Conservation (phyloP, 805 yeast genomes). For the Metschnikowia hibisci region DNA sequence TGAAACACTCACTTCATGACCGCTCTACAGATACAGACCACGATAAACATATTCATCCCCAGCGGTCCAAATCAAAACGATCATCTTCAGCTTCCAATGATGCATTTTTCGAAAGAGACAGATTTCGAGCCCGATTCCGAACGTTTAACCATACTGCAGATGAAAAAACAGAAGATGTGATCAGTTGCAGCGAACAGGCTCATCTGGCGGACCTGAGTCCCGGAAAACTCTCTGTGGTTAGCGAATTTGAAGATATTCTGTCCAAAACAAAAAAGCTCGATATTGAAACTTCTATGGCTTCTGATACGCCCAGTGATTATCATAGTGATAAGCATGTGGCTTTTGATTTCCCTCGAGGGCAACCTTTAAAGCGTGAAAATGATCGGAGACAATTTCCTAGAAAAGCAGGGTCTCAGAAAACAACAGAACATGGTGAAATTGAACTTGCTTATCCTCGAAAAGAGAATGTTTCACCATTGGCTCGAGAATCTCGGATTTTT, state of each 20-base stretch:
- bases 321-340: not conserved
- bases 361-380: not conserved
- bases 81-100: constrained; percentile 41
- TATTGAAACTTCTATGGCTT: not conserved
- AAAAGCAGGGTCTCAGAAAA: not conserved
- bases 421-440: not conserved
- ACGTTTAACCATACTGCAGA: constrained; percentile 23
- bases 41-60: not conserved
- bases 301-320: not conserved
- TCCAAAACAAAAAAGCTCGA: constrained; percentile 37
- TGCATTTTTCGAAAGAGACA: constrained; percentile 35
- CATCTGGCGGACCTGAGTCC: not conserved
- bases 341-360: not conserved
- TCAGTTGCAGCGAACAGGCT: not conserved
- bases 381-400: not conserved
- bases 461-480: constrained; percentile 19
- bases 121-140: constrained; percentile 38
- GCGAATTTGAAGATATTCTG: constrained; percentile 36
- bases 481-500: constrained; percentile 15
- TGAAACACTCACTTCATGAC: not conserved
- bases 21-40: constrained; percentile 1
- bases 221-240: constrained; percentile 9
- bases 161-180: constrained; percentile 2
- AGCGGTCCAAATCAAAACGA: constrained; percentile 23
- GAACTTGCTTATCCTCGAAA: constrained; percentile 6